Evolutionary conservation across 805 yeast genomes (phyloP).

Genomic region (Ogataea pilisensis): DNA sequence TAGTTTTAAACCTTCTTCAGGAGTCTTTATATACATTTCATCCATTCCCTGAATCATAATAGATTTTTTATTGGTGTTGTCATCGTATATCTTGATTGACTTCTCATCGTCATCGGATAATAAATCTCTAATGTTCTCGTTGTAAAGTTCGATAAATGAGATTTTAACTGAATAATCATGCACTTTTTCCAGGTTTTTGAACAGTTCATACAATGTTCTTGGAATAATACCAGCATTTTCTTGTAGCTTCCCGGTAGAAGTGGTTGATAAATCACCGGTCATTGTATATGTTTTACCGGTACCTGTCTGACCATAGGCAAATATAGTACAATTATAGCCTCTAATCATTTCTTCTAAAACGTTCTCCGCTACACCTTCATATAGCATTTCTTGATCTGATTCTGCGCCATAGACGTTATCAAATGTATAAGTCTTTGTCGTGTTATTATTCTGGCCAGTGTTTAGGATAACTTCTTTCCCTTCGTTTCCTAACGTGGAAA

Average conservation of each 20-base stretch:
- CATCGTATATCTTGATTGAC: conserved; percentile 52
- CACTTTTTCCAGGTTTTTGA: conserved; percentile 41
- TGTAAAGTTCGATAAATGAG: conserved; percentile 81
- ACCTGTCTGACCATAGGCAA: conserved; percentile 81
- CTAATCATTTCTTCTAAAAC: conserved; percentile 59
- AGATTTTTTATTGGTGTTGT: conserved; percentile 35
- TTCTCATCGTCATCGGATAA: conserved; percentile 45
- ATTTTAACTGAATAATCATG: conserved; percentile 66
- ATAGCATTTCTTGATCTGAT: conserved; percentile 66
- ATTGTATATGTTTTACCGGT: conserved; percentile 81
- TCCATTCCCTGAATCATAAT: conserved; percentile 56
- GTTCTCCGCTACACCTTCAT: conserved; percentile 62
- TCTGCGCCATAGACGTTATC: conserved; percentile 83
- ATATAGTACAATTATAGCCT: conserved; percentile 77
- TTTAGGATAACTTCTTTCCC: conserved; percentile 36
- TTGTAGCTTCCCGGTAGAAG: conserved; percentile 27
- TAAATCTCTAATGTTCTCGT: conserved; percentile 79
- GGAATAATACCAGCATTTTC: conserved; percentile 64
- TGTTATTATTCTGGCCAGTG: conserved; percentile 33
- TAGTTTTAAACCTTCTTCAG: conserved; percentile 47
- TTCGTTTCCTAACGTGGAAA: conserved; percentile 44
- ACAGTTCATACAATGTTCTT: conserved; percentile 51
- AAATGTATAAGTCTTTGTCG: conserved; percentile 56
- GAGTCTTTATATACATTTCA: conserved; percentile 45
- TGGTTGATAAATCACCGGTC: conserved; percentile 62